A percentile compares a stretch with the other conserved stretches of the same genome.
Conservation (phyloP, 306 rosid species). For the Corylus avellana region DNA sequence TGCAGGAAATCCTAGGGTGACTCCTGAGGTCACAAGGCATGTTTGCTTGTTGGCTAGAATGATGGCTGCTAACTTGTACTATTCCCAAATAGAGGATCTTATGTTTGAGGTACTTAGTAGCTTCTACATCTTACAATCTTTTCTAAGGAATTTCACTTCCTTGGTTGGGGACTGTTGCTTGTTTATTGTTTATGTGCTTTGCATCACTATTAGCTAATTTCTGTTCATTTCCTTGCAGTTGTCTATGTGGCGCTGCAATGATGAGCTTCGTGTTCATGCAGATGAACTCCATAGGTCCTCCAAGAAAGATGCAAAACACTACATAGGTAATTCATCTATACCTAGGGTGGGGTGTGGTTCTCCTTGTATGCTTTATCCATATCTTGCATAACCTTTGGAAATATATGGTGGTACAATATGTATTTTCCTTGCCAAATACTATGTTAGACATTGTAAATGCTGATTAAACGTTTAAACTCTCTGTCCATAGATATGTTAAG, state of each 20-base stretch:
- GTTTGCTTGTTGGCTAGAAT: conserved; percentile 97
- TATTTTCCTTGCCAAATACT: background rate
- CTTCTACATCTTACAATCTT: conserved; percentile 22
- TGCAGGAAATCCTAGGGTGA: conserved; percentile 97
- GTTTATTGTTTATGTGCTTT: conserved; percentile 8
- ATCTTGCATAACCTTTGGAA: background rate
- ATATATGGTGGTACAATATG: background rate
- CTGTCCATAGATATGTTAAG: background rate
- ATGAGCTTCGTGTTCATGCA: conserved; percentile 83
- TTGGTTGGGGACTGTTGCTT: conserved; percentile 1
- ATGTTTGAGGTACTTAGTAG: conserved; percentile 82
- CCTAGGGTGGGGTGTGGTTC: background rate
- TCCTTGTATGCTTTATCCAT: background rate
- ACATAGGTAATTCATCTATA: conserved; percentile 61
- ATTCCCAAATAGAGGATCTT: conserved; percentile 97
- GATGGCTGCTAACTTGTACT: conserved; percentile 98
- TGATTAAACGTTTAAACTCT: background rate
- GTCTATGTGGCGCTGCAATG: conserved; percentile 99
- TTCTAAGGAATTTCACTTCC: conserved; percentile 3
- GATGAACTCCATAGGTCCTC: conserved; percentile 67
- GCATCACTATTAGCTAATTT: conserved; percentile 19
- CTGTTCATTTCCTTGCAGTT: conserved; percentile 49
- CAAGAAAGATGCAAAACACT: conserved; percentile 92
- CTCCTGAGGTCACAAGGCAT: conserved; percentile 98
- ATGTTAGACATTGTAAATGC: background rate